A percentile compares a stretch with the other conserved stretches of the same genome.
Conservation (phyloP, 805 yeast genomes). For the Starmerella stigmatis region DNA sequence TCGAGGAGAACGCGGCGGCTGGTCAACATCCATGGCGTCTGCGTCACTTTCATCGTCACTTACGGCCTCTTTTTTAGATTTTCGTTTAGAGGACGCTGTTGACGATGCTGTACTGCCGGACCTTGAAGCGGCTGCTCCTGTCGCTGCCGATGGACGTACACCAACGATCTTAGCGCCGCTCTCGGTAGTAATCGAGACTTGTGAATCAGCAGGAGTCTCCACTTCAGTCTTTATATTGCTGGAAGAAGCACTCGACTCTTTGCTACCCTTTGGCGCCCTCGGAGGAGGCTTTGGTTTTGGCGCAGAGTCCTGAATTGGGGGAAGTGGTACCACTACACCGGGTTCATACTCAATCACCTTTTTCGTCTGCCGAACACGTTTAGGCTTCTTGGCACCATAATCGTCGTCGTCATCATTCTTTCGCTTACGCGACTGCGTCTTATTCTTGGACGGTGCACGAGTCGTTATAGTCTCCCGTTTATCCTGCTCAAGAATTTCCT, state of each 20-base stretch:
- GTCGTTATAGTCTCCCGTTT: constrained; percentile 43
- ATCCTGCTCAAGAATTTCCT: constrained; percentile 56
- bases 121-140: not conserved
- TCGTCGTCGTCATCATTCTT: constrained; percentile 24
- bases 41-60: not conserved
- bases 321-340: constrained; percentile 20
- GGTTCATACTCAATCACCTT: constrained; percentile 13
- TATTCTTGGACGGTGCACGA: not conserved
- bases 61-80: not conserved
- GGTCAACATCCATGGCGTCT: not conserved
- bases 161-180: no score
- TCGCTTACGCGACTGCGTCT: constrained; percentile 33
- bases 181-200: not conserved
- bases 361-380: constrained; percentile 11
- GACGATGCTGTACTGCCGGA: not conserved
- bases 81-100: not conserved
- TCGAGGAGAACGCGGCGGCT: not conserved
- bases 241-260: not conserved
- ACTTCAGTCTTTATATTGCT: not conserved
- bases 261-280: constrained; percentile 18
- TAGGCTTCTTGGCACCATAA: constrained; percentile 28
- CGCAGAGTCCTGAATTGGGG: constrained; percentile 23
- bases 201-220: not conserved
- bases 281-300: constrained; percentile 27
- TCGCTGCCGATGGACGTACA: no score